Evolutionary conservation across 208 protist species (phyloP), one percentile per base, ranked within the genome.

Genomic region (Leishmania braziliensis): DNA sequence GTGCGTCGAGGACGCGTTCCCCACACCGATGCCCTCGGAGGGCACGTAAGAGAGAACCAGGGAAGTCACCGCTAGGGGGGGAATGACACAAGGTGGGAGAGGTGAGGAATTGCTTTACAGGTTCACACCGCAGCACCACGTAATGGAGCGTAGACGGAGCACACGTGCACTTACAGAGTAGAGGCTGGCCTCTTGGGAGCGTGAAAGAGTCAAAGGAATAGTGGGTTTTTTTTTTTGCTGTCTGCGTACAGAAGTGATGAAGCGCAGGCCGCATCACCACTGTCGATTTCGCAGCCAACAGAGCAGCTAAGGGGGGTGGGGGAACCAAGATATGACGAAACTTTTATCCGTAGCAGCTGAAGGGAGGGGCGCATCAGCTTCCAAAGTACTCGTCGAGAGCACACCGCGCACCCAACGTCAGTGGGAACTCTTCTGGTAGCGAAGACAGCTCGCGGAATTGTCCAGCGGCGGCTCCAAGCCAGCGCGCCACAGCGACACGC

Each of bases 401-500:
- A 39, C 33, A 73, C 26, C 23, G 23, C 29, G 62, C 43, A 26
- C 39, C n/a, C 8, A 39, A 62, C 5, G 29, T 9, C 39, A 63
- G 43, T 29, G 53, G 14, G n/a, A 54, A 16, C 20, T 75, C 5
- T 18, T 43, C 39, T 46, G 23, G 54, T 10, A n/a, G 23, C 9
- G 29, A 36, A 18, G 26, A 53, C 46, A 79, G 39, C 39, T 73
- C 69, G 39, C 26, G 16, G 69, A 6, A 29, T 26, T 51, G 50
- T 53, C 51, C 23, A 33, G 51, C 29, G 29, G 72, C 26, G 3
- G 76, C 14, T 26, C 82, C 77, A 29, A 85, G 62, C 89, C 90
- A 95, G 70, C 91, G 84, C 50, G 89, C 86, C 2, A 79, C 79
- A 69, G 88, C 88, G 60, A 92, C 91, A 6, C 72, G 50, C 60